Conservation (phyloP, 495 filamentous ascomycete genomes). For the Zalerion maritima region DNA sequence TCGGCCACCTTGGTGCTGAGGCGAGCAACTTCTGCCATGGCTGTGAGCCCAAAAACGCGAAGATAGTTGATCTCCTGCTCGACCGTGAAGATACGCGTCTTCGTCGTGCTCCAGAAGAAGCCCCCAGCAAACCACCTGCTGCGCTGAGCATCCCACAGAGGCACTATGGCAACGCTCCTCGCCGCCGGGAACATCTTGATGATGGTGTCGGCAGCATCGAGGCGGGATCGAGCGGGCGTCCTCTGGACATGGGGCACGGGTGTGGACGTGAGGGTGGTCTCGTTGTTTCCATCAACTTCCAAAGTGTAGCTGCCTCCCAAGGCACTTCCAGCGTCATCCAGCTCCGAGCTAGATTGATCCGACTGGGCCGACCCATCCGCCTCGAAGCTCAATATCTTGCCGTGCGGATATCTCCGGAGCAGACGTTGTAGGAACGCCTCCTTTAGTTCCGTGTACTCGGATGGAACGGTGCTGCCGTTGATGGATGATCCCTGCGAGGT, state of each 20-base stretch:
- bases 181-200: conserved; percentile 31
- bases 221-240: conserved; percentile 4
- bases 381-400: conserved; percentile 44
- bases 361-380: conserved; percentile 18
- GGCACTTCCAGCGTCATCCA: conserved; percentile 7
- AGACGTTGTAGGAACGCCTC: conserved; percentile 34
- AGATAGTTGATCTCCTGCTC: conserved; percentile 29
- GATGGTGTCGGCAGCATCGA: conserved; percentile 8
- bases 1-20: conserved; percentile 26
- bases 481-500: conserved; percentile 13
- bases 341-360: conserved; percentile 2
- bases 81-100: conserved; percentile 28
- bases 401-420: conserved; percentile 43
- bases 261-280: background rate
- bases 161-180: conserved; percentile 40
- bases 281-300: too few relatives aligned
- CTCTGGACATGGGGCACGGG: too few relatives aligned
- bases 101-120: conserved; percentile 44
- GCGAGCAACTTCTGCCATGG: conserved; percentile 45
- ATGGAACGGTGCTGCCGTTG: conserved; percentile 7
- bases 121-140: conserved; percentile 56
- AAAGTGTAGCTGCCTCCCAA: too few relatives aligned
- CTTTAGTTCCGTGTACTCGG: conserved; percentile 1
- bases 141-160: conserved; percentile 55
- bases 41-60: conserved; percentile 41